Base-by-base conservation (phyloP, 2,329 filamentous ascomycete species). In the Cladosporium sp. region DNA sequence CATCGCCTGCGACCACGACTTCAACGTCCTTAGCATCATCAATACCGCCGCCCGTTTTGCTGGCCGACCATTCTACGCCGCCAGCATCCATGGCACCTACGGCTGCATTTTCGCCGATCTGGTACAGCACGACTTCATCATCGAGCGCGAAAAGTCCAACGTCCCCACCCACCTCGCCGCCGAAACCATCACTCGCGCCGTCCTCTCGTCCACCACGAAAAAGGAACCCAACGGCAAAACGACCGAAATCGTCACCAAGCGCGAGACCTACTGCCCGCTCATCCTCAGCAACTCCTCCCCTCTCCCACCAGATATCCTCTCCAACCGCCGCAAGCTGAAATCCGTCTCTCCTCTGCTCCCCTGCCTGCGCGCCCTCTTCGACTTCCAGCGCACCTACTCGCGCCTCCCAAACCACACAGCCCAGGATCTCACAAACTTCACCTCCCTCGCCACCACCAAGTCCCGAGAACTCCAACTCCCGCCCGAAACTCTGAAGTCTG, bases 61-160 rank as follows among this genome's bases (percentile, higher is more conserved):
- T 53, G 79, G 82, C 55, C 82, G 83, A 41, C 84, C 90, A 9
- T 96, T 96, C 69, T 98, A 98, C 69, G 89, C 89, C 8, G 87
- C 90, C 30, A 85, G 84, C 43, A 82, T 86, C 2, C 88, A 96
- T 65, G 93, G 93, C 42, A 79, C 95, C 66, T 97, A 94, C 67
- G 93, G 93, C 50, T 98, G 88, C 72, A 86, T 95, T 57, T 98
- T 98, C 67, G 86, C 87, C 51, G 93, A 98, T 67, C 78, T 98
- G 18, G 89, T 95, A 59, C 79, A 84, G 61, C 93, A 98, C 67
- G 84, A 91, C 61, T 98, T 89, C 64, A 82, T 93, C 53, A 85
- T 98, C 54, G 85, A 95, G 72, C 84, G 93, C 51, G 83, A 88
- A 54, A 84, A 85, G 55, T 84, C 86, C 51, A 97, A 97, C 63